Conservation (phyloP, 2,329 filamentous ascomycete species). For the Cladosporium oxysporum region DNA sequence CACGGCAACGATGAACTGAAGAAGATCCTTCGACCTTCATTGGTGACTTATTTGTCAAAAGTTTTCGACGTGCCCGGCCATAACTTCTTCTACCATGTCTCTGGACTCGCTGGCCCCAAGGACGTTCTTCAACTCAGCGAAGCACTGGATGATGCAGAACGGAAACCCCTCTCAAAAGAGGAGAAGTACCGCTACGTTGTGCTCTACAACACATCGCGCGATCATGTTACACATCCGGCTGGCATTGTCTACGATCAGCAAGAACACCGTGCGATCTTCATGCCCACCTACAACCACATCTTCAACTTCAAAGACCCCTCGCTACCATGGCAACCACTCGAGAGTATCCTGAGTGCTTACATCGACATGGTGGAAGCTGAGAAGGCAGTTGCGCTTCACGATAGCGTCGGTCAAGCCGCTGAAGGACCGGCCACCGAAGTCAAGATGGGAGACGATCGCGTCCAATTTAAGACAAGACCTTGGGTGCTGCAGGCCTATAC, state of each 20-base stretch:
- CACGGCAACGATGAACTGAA: slow-evolving; percentile 32
- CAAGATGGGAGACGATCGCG: slow-evolving; percentile 22
- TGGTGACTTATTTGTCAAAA: slow-evolving; percentile 35
- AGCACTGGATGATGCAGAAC: slow-evolving; percentile 34
- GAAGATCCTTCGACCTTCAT: slow-evolving; percentile 30
- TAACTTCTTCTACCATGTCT: slow-evolving; percentile 38
- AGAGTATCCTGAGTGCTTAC: slow-evolving; percentile 36
- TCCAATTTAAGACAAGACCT: slow-evolving; percentile 30
- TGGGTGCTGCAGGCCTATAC: slow-evolving; percentile 39
- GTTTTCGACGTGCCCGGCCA: slow-evolving; percentile 37
- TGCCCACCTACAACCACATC: slow-evolving; percentile 39
- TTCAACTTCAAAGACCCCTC: slow-evolving; percentile 34
- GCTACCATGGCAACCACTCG: slow-evolving; percentile 39
- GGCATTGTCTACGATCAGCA: slow-evolving; percentile 37
- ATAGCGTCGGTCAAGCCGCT: slow-evolving; percentile 22
- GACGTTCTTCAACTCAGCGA: slow-evolving; percentile 35
- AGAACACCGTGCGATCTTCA: slow-evolving; percentile 34
- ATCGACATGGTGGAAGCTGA: slow-evolving; percentile 39
- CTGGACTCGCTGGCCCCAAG: slow-evolving; percentile 30
- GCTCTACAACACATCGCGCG: slow-evolving; percentile 34
- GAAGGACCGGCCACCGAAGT: slow-evolving; percentile 25
- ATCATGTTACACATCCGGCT: slow-evolving; percentile 34
- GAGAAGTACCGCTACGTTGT: slow-evolving; percentile 36
- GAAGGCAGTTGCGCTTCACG: slow-evolving; percentile 36
- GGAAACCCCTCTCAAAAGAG: slow-evolving; percentile 16